phyloP scores from a whole-genome alignment of 768 basidiomycete genomes.

The Pulveroboletus sp. region DNA sequence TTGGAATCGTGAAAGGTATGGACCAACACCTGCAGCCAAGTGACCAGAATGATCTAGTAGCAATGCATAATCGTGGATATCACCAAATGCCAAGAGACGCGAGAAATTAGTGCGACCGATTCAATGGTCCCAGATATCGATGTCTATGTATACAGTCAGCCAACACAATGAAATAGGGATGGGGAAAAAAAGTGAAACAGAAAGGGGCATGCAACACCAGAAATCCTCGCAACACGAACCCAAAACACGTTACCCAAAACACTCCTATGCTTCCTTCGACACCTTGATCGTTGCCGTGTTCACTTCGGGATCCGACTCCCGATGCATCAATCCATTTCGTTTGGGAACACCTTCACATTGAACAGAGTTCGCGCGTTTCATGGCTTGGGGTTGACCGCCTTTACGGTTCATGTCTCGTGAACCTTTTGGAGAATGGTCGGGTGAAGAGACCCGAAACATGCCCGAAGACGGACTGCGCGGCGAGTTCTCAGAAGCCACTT shows the following conservation, averaged over 20 bases:
- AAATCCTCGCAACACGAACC: slow-evolving; percentile 3
- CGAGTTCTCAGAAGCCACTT: slow-evolving; percentile 5
- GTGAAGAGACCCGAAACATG: slow-evolving; percentile 5
- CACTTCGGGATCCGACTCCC: slow-evolving; percentile 31
- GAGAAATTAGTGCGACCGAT: slow-evolving; percentile 1
- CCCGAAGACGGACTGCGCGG: slow-evolving; percentile 7
- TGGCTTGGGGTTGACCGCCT: slow-evolving; percentile 15
- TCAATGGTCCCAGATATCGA: slow-evolving; percentile 8
- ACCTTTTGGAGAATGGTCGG: slow-evolving; percentile 5
- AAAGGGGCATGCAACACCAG: slow-evolving; percentile 6
- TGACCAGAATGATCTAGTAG: slow-evolving; percentile 23
- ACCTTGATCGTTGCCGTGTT: slow-evolving; percentile 22
- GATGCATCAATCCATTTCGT: slow-evolving; percentile 28
- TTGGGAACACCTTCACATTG: slow-evolving; percentile 24
- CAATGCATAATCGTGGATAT: slow-evolving; percentile 26
- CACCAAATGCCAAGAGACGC: slow-evolving; percentile 6
- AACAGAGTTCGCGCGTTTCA: slow-evolving; percentile 30
- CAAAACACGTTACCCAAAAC: slow-evolving; percentile 10
- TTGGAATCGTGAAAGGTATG: slow-evolving; percentile 18
- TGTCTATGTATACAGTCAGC: slow-evolving; percentile 12
- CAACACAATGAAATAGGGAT: slow-evolving; percentile 1
- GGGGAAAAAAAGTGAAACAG: slow-evolving; percentile 5
- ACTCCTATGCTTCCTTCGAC: slow-evolving; percentile 20
- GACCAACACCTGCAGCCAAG: slow-evolving; percentile 9
- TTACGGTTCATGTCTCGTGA: slow-evolving; percentile 16